These are phyloP conservation scores for Polysphondylium violaceum DNA, from an alignment of 78 protist species.

Conservation along the genomic window DNA sequence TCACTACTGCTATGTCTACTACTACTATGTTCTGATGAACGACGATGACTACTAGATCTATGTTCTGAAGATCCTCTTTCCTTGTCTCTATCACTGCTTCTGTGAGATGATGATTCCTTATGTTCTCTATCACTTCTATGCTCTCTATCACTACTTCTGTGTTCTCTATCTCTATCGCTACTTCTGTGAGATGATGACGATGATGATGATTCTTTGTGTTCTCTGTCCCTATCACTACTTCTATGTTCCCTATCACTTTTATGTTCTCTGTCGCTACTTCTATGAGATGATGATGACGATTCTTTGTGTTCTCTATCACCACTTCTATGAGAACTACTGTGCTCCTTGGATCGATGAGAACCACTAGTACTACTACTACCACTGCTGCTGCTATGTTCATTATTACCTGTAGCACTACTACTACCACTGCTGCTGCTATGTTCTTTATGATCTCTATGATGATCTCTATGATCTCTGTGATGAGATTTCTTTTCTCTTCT, in stretches of 20 bases:
- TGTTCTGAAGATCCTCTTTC: neutral
- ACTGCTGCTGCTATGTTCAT: neutral
- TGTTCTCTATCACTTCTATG: constrained; percentile 1
- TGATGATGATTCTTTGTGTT: neutral
- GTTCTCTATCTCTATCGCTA: constrained; percentile 2
- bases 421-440: constrained; percentile 3
- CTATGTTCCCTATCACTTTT: neutral
- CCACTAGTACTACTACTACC: neutral
- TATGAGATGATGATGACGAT: no score
- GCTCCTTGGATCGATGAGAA: neutral
- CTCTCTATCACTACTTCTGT: constrained; percentile 13
- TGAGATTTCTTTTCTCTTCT: neutral
- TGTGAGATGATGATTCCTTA: neutral
- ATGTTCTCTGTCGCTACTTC: neutral
- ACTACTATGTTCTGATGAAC: neutral
- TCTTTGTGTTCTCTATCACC: neutral
- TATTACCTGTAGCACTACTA: neutral
- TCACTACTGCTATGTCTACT: neutral
- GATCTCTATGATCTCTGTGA: constrained; percentile 5
- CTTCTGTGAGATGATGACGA: neutral
- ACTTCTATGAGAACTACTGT: neutral
- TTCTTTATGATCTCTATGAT: neutral
- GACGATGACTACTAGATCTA: neutral
- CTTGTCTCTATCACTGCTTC: neutral
- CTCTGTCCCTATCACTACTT: neutral